Conservation (phyloP, 306 rosid species). For the Prinsepia uniflora region DNA sequence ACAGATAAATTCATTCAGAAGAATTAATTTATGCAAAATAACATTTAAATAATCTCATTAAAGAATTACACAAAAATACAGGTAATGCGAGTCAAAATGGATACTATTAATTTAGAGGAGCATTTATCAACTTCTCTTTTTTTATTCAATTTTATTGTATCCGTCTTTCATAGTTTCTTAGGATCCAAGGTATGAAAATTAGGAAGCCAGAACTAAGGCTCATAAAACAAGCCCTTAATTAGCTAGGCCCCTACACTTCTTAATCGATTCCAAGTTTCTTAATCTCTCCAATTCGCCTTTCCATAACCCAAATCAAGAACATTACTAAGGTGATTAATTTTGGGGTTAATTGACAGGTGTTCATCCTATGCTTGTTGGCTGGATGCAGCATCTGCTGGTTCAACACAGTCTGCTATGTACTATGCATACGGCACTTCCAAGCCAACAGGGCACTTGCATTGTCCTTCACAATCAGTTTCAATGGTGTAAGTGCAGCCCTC, state of each 20-base stretch:
- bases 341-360: constrained; percentile 41
- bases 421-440: constrained; percentile 57
- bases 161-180: no score
- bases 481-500: constrained; percentile 69
- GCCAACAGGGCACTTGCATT: constrained; percentile 59
- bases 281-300: neutral
- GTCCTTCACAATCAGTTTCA: constrained; percentile 68
- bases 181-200: no score
- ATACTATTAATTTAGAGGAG: no score
- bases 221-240: neutral
- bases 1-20: neutral
- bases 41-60: no score
- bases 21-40: no score
- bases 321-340: neutral
- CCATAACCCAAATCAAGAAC: neutral
- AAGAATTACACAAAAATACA: no score
- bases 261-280: neutral
- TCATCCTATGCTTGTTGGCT: constrained; percentile 63
- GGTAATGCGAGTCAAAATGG: no score
- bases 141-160: no score
- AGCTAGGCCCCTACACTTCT: no score
- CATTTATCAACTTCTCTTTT: no score
- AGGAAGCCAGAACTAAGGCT: no score
- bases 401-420: constrained; percentile 77
- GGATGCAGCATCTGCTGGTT: constrained; percentile 89